phyloP scores from a whole-genome alignment of 179 eudicot species.

The Beta lomatogona region DNA sequence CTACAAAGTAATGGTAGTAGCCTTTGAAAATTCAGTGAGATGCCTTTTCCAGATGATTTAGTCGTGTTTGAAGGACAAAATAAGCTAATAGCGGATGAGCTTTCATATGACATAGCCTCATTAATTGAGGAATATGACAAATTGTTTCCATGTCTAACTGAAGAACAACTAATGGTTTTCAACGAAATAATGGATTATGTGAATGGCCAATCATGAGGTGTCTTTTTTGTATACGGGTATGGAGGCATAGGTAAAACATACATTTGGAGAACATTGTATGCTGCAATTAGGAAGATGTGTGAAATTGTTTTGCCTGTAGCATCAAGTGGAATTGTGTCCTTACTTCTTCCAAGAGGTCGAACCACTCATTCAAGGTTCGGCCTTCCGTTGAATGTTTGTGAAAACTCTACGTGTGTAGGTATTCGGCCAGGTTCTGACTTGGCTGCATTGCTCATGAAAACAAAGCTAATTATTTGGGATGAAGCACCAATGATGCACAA shows the following conservation, averaged over 20 bases:
- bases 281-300: neutral
- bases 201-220: neutral
- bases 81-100: neutral
- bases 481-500: neutral
- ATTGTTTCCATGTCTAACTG: neutral
- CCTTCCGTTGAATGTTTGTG: neutral
- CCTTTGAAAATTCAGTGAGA: neutral
- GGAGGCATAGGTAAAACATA: slow-evolving; percentile 24
- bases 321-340: too few species aligned
- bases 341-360: too few species aligned
- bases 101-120: neutral
- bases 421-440: neutral
- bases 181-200: neutral
- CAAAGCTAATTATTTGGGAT: neutral
- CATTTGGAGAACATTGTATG: slow-evolving; percentile 25
- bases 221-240: slow-evolving; percentile 31
- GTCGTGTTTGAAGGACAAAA: neutral
- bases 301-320: too few species aligned
- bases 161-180: neutral
- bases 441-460: neutral
- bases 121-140: neutral
- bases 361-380: neutral
- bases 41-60: neutral
- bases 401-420: slow-evolving; percentile 3
- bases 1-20: neutral